phyloP scores from a whole-genome alignment of 768 basidiomycete species.

The Lentinula raphanica region DNA sequence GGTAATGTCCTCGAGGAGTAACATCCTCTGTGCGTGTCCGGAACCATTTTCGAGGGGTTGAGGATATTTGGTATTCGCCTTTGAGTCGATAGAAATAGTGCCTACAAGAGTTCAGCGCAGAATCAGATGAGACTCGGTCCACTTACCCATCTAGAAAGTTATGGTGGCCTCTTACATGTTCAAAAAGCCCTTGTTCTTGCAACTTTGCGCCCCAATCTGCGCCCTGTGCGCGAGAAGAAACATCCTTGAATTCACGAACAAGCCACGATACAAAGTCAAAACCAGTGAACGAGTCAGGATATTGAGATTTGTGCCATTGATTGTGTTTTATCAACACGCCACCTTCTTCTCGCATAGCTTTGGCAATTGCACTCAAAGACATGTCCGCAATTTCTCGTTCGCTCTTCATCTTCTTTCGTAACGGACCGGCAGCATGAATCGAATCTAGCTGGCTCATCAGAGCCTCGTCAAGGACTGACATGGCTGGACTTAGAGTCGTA shows the following conservation, averaged over 20 bases:
- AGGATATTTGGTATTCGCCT: constrained; percentile 67
- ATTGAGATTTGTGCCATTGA: constrained; percentile 72
- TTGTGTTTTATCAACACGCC: constrained; percentile 81
- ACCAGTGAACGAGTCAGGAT: constrained; percentile 83
- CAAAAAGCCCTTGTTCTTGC: constrained; percentile 78
- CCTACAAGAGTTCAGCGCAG: constrained; percentile 28
- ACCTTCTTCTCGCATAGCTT: constrained; percentile 81
- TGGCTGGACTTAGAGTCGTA: constrained; percentile 79
- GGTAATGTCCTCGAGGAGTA: constrained; percentile 26
- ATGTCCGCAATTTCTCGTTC: constrained; percentile 68
- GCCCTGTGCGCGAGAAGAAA: constrained; percentile 76
- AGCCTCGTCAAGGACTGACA: constrained; percentile 72
- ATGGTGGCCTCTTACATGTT: constrained; percentile 75
- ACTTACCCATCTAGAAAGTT: constrained; percentile 83
- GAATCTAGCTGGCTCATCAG: constrained; percentile 79
- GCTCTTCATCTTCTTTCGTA: constrained; percentile 77
- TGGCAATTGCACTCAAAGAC: constrained; percentile 60
- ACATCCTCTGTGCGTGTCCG: constrained; percentile 41
- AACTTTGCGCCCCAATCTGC: constrained; percentile 74
- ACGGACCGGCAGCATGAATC: constrained; percentile 67
- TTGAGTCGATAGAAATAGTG: constrained; percentile 87
- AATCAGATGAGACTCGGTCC: background rate
- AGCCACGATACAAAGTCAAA: constrained; percentile 90
- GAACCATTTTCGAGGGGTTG: constrained; percentile 75
- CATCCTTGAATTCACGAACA: constrained; percentile 85